Evolutionary conservation across 306 rosid species (phyloP), one percentile per base, ranked within the genome.

Genomic region (Pyrus betulifolia): DNA sequence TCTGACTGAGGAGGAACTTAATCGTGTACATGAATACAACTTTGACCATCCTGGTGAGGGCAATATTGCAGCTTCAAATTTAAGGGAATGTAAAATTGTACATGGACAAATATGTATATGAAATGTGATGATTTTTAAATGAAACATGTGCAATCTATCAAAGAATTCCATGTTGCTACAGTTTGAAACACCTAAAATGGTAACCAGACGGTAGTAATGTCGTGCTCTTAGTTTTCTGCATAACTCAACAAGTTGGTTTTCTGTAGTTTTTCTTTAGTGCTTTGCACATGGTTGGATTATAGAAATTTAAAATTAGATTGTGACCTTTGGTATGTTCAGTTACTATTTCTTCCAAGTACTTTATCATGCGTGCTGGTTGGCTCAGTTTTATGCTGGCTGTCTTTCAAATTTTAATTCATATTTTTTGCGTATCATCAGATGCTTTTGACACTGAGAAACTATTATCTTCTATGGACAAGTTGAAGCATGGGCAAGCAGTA

Each of bases 1-100:
- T 85, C 84, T 96, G 89, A 87, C 86, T 3, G 80, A 82, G 66
- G 98, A 89, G 79, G 93, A 89, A 88, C 91, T 88, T 85, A 80
- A 67, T 62, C 84, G 86, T 84, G 99, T 93, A 80, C 91, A 89
- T 59, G 99, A 93, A 74, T 96, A 93, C 90, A 96, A 96, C 87
- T 96, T 93, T 83, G 99, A 96, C 82, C 99, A 96, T 87, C 99
- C 98, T 80, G 97, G 97, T 92, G 45, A 88, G 94, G 79, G 80
- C 74, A 77, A 45, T 72, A 74, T 22, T 73, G 76, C 78, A 69
- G 28, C 68, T 74, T 58, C 23, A 77, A 74, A 21, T 44, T 10
- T 44, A 60, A 44, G 77, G 59, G 55, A 49, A 17, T 49, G 55
- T 49, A 49, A 49, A 38, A 72, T 49, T 55, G 21, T 71, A 0